A percentile compares a stretch with the other conserved stretches of the same genome.
phyloP scores from a whole-genome alignment of 2,329 filamentous ascomycete species.

The Colletotrichum gloeosporioides region DNA sequence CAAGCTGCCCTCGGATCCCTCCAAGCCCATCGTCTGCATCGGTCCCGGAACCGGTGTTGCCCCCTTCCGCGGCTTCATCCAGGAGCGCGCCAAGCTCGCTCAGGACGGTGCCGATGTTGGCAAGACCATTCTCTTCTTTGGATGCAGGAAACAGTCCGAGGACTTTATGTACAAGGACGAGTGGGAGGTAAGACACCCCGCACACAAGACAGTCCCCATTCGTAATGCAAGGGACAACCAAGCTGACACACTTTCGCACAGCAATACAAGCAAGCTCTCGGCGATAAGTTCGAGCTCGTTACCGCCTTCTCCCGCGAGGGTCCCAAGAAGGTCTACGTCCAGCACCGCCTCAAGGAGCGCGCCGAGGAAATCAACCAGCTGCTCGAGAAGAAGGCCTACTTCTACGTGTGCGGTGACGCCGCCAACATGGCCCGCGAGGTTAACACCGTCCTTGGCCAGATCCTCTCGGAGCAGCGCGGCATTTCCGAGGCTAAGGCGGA shows the following conservation, averaged over 20 bases:
- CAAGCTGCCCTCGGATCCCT: slow-evolving; percentile 94
- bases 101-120: slow-evolving; percentile 83
- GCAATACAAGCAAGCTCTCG: slow-evolving; percentile 83
- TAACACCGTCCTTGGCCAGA: slow-evolving; percentile 84
- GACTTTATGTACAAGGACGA: slow-evolving; percentile 93
- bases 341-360: slow-evolving; percentile 86
- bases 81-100: slow-evolving; percentile 87
- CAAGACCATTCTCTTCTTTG: slow-evolving; percentile 90
- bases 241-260: slow-evolving; percentile 39
- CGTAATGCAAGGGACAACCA: neutral
- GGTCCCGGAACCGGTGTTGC: slow-evolving; percentile 96
- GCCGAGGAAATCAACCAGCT: slow-evolving; percentile 87
- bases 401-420: slow-evolving; percentile 98
- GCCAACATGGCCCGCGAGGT: slow-evolving; percentile 97
- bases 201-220: neutral
- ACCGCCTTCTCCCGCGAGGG: slow-evolving; percentile 94
- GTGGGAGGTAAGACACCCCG: slow-evolving; percentile 76
- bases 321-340: slow-evolving; percentile 92
- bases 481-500: slow-evolving; percentile 88
- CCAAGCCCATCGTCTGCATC: slow-evolving; percentile 94
- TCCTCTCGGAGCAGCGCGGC: slow-evolving; percentile 83
- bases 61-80: slow-evolving; percentile 93
- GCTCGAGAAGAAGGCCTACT: slow-evolving; percentile 85
- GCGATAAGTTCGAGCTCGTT: slow-evolving; percentile 88
- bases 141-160: slow-evolving; percentile 85